Conservation (phyloP, 306 rosid species). For the Chamaecrista fasciculata region DNA sequence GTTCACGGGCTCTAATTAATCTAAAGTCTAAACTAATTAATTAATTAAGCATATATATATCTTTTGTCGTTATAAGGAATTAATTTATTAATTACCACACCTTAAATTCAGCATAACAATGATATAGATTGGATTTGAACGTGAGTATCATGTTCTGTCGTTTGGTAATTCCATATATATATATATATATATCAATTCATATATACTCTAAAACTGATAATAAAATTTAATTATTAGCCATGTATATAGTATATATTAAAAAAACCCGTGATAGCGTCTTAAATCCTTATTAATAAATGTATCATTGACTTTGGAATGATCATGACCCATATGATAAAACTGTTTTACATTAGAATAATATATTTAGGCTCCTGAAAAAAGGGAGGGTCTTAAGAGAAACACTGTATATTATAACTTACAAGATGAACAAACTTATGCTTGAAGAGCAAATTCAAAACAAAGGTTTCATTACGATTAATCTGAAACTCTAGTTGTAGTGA, state of each 20-base stretch:
- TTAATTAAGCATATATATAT: background rate
- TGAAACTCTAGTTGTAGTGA: too few species aligned
- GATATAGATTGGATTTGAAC: background rate
- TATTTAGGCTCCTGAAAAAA: background rate
- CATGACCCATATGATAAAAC: background rate
- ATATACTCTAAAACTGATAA: background rate
- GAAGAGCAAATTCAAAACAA: too few species aligned
- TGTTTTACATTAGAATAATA: background rate
- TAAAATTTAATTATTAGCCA: too few species aligned
- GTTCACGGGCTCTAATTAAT: constrained; percentile 34
- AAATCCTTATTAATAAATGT: background rate
- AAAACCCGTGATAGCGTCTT: background rate
- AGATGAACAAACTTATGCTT: background rate
- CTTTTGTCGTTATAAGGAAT: background rate
- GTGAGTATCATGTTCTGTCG: constrained; percentile 15
- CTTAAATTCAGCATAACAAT: constrained; percentile 18
- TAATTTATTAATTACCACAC: background rate
- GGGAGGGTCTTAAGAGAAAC: background rate
- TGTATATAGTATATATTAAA: background rate
- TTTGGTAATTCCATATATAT: background rate
- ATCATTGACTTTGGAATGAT: background rate
- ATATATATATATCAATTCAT: background rate
- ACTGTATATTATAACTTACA: too few species aligned
- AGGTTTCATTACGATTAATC: too few species aligned
- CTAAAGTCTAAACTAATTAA: background rate